phyloP scores from a whole-genome alignment of 2,329 filamentous ascomycete genomes.

The Talaromyces funiculosus region DNA sequence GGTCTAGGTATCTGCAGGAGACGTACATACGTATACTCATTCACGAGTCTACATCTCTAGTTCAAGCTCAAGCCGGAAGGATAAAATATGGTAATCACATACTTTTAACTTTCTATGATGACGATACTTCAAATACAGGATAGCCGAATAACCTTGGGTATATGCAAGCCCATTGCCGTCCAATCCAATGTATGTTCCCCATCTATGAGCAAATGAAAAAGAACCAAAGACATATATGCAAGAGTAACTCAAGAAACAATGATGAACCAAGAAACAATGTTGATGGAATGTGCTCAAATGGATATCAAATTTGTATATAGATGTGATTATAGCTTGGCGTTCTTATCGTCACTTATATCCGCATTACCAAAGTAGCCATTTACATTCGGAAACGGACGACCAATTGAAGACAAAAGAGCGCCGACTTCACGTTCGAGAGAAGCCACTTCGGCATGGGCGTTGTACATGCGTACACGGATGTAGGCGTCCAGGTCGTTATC shows the following conservation, averaged over 20 bases:
- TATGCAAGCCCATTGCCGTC: neutral
- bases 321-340: constrained; percentile 7
- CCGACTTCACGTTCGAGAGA: constrained; percentile 44
- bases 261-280: neutral
- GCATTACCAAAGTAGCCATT: neutral
- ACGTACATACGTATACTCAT: neutral
- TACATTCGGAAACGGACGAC: constrained; percentile 13
- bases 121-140: neutral
- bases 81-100: neutral
- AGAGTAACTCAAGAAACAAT: neutral
- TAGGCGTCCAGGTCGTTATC: constrained; percentile 42
- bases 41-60: neutral
- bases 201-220: neutral
- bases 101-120: neutral
- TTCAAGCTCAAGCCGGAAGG: neutral
- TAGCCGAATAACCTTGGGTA: neutral
- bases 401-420: constrained; percentile 32
- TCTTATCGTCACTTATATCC: neutral
- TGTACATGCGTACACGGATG: constrained; percentile 47
- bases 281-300: neutral
- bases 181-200: neutral
- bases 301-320: constrained; percentile 1
- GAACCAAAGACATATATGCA: neutral
- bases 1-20: neutral
- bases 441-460: constrained; percentile 44